Conservation (phyloP, 225 moss, liverwort and hornwort species). For the Antitrichia curtipendula region DNA sequence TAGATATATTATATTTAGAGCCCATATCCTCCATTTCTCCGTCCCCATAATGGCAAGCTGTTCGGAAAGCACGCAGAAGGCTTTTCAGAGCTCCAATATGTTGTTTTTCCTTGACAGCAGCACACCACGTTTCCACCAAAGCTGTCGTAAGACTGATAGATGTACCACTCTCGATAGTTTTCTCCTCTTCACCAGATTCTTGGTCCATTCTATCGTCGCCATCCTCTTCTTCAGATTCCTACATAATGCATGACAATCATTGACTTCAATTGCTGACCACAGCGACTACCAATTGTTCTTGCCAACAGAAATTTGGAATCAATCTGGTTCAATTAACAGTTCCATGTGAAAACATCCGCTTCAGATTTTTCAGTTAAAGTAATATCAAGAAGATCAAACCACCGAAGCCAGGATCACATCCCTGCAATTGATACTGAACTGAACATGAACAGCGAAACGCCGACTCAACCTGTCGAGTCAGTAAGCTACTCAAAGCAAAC, state of each 20-base stretch:
- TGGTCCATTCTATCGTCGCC: conserved; percentile 32
- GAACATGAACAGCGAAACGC: not conserved
- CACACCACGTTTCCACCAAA: conserved; percentile 77
- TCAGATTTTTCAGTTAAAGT: not conserved
- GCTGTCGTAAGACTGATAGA: conserved; percentile 52
- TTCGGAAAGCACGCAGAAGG: conserved; percentile 78
- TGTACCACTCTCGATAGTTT: not conserved
- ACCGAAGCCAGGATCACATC: not conserved
- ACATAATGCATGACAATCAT: not conserved
- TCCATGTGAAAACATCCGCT: not conserved
- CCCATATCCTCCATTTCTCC: conserved; percentile 53
- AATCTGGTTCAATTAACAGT: not conserved
- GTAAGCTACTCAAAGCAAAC: not conserved
- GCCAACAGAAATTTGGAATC: not conserved
- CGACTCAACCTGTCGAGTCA: not conserved
- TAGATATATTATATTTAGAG: conserved; percentile 63
- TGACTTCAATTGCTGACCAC: not conserved
- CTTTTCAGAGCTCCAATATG: conserved; percentile 56
- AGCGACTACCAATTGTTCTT: not conserved
- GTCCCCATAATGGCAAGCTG: conserved; percentile 94
- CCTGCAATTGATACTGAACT: not conserved
- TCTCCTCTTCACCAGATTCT: conserved; percentile 16
- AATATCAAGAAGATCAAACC: not conserved
- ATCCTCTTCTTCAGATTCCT: conserved; percentile 42
- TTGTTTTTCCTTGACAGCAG: conserved; percentile 63